Evolutionary conservation across 108 stramenopile species (phyloP), one percentile per base, ranked within the genome.

Genomic region (Nitzschia sp.): DNA sequence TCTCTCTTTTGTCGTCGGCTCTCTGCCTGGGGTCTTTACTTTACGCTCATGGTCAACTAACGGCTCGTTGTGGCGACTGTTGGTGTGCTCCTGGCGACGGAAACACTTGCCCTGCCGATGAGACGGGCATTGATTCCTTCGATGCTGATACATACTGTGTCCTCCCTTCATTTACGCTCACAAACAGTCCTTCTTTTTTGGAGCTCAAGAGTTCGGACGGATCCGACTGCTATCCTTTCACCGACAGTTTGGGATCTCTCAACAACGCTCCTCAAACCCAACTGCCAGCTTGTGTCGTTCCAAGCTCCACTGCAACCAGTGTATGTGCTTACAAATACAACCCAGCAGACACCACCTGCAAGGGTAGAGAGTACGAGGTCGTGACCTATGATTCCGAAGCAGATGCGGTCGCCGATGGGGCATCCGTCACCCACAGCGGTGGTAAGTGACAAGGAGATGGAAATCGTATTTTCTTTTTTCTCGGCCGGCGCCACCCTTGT

Each of bases 251-350:
- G 23, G 75, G 54, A 6, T 19, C 61, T 25, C 2, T 61, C 46
- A 22, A 13, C 35, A 28, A 32, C 19, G 21, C 26, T 45, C 54
- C 61, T 11, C 59, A 76, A 66, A 54, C 72, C 1, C 17, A 46
- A 8, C 23, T 50, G 17, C 53, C 50, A 0, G 61, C 52, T 31
- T 76, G 75, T 45, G 33, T 36, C 32, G 22, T 45, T 29, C 41
- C 62, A 22, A 48, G 50, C 0, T 45, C 33, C 1, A 26, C 9
- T 9, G 62, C 41, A 5, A 21, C 33, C 13, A 28, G 48, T 22
- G 76, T 77, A 0, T 77, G 76, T 44, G 76, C 48, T 2, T 77
- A 45, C 45, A 58, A 58, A 5, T 77, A 66, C 48, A 55, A 69
- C 28, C 3, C 36, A 5, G 54, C 53, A 3, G 44, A 53, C 23